Conservation (phyloP, 495 filamentous ascomycete genomes). For the Penicillium herquei region DNA sequence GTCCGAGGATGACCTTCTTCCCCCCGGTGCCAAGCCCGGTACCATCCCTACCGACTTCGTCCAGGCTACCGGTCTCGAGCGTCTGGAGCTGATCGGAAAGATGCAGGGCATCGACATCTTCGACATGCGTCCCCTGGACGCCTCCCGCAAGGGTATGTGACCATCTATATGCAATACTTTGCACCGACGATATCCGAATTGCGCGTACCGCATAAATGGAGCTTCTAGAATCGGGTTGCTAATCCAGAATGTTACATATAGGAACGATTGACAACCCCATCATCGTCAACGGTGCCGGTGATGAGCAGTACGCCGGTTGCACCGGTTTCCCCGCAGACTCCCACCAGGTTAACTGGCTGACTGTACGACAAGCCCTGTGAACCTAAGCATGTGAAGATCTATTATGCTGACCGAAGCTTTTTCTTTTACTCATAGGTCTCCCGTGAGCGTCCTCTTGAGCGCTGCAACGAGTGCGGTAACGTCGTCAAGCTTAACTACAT, state of each 20-base stretch:
- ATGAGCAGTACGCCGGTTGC: constrained; percentile 96
- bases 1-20: constrained; percentile 73
- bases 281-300: constrained; percentile 80
- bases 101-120: constrained; percentile 98
- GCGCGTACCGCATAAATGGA: background rate
- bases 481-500: constrained; percentile 97
- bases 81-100: constrained; percentile 97
- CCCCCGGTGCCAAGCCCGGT: constrained; percentile 76
- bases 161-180: background rate
- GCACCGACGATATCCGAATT: background rate
- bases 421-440: constrained; percentile 56
- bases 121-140: constrained; percentile 95
- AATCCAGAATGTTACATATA: constrained; percentile 29
- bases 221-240: background rate
- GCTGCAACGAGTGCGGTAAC: constrained; percentile 93
- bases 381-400: background rate
- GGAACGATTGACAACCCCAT: constrained; percentile 91
- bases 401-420: background rate
- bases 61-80: constrained; percentile 95
- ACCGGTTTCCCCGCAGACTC: constrained; percentile 91
- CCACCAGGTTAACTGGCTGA: constrained; percentile 85
- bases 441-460: constrained; percentile 84
- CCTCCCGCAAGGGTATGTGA: constrained; percentile 74
- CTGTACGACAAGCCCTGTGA: constrained; percentile 53
- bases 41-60: constrained; percentile 90